These are phyloP conservation scores for Globisporangium nodosum DNA, from an alignment of 352 stramenopile species.

Conservation along the genomic window DNA sequence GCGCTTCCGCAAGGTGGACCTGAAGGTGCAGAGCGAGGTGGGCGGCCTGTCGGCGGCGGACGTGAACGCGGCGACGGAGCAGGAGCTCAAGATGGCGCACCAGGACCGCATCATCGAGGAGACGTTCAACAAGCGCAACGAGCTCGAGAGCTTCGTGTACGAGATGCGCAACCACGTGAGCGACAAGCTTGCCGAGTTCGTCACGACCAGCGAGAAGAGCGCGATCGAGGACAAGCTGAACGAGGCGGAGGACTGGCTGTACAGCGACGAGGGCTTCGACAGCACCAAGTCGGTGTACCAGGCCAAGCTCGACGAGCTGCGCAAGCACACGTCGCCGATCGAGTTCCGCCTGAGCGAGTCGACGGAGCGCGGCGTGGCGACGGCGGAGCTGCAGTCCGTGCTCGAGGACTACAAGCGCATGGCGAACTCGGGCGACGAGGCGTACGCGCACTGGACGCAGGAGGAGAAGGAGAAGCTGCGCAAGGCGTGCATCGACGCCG, in stretches of 20 bases:
- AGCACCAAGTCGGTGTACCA: constrained; percentile 97
- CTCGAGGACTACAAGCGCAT: constrained; percentile 95
- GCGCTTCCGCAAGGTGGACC: constrained; percentile 90
- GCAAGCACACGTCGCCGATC: constrained; percentile 90
- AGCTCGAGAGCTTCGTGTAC: constrained; percentile 99
- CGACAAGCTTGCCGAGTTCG: constrained; percentile 81
- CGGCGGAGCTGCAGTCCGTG: constrained; percentile 88
- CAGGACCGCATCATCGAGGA: constrained; percentile 95
- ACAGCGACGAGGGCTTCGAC: constrained; percentile 98
- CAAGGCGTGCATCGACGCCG: constrained; percentile 82
- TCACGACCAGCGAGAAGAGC: constrained; percentile 86
- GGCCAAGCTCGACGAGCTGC: constrained; percentile 93
- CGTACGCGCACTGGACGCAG: constrained; percentile 94
- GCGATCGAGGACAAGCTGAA: constrained; percentile 87
- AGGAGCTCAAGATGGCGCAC: constrained; percentile 94
- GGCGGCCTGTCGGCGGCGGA: constrained; percentile 51
- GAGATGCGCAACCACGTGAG: constrained; percentile 96
- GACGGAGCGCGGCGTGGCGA: constrained; percentile 82
- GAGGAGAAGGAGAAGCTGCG: constrained; percentile 94
- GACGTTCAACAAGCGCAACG: constrained; percentile 98
- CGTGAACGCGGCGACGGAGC: constrained; percentile 69
- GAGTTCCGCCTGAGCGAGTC: constrained; percentile 91
- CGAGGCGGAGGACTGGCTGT: constrained; percentile 97
- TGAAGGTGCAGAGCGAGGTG: constrained; percentile 66
- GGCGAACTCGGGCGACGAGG: constrained; percentile 90